phyloP scores from a whole-genome alignment of 2,329 filamentous ascomycete species.

The Aspergillus fumigatiaffinis region DNA sequence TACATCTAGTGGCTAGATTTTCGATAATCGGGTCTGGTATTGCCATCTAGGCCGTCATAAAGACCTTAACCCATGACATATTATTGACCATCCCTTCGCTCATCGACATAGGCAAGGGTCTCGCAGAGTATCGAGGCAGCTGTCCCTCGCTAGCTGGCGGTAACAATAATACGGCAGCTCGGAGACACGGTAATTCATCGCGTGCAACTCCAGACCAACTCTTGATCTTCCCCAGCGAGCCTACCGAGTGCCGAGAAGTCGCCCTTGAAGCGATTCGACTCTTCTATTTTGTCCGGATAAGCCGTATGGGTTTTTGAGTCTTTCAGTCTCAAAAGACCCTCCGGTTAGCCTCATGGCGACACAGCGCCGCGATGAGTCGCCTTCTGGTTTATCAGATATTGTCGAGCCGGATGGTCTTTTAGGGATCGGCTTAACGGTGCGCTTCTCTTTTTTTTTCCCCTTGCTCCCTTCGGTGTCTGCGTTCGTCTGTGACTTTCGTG shows the following conservation, averaged over 20 bases:
- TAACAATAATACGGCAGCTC: conserved; percentile 21
- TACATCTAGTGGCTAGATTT: not conserved
- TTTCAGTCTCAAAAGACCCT: conserved; percentile 12
- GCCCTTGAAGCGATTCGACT: conserved; percentile 7
- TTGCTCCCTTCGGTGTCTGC: conserved; percentile 3
- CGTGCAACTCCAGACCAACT: conserved; percentile 18
- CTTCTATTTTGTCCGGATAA: conserved; percentile 11
- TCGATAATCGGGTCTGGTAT: not conserved
- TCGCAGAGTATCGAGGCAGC: not conserved
- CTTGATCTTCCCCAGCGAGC: conserved; percentile 4
- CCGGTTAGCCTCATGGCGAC: conserved; percentile 39
- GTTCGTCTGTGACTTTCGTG: not conserved
- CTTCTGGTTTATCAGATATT: conserved; percentile 39
- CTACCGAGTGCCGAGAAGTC: conserved; percentile 5
- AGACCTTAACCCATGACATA: not conserved
- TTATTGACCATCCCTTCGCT: not conserved
- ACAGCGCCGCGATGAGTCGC: conserved; percentile 44
- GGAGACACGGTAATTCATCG: conserved; percentile 32
- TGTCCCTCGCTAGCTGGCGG: conserved; percentile 4
- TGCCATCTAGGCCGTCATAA: not conserved
- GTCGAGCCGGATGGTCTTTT: conserved; percentile 44
- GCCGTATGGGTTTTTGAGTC: conserved; percentile 27
- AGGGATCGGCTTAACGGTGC: conserved; percentile 47
- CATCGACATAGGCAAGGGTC: not conserved
- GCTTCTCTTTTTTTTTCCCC: conserved; percentile 13